A percentile compares a stretch with the other conserved stretches of the same genome.
Conservation (phyloP, 768 basidiomycete genomes). For the Russula lepida region DNA sequence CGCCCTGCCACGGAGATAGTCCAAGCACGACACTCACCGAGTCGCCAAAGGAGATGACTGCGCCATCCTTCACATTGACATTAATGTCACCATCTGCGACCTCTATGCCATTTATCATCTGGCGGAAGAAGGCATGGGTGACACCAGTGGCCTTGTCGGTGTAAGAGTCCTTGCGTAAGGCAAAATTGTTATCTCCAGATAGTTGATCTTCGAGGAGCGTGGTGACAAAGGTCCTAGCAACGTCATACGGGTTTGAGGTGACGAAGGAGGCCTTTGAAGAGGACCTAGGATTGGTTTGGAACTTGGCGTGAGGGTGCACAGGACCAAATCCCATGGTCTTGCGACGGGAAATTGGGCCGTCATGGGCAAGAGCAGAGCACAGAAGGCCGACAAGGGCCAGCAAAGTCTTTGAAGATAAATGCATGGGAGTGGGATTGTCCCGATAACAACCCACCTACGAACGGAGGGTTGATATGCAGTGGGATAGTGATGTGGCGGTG, state of each 20-base stretch:
- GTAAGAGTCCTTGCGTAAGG: constrained; percentile 76
- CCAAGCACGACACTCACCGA: constrained; percentile 3
- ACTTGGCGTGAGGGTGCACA: constrained; percentile 61
- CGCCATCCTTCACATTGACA: constrained; percentile 56
- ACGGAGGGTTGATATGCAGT: constrained; percentile 18
- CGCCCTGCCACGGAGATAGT: neutral
- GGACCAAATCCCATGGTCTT: constrained; percentile 93
- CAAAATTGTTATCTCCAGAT: constrained; percentile 35
- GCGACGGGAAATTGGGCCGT: constrained; percentile 36
- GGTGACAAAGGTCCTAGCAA: constrained; percentile 56
- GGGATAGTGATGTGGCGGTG: too few species aligned
- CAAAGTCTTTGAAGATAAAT: constrained; percentile 3
- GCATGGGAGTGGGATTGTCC: constrained; percentile 11
- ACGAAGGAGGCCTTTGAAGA: constrained; percentile 18
- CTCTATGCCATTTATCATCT: constrained; percentile 78
- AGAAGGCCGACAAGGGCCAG: constrained; percentile 22
- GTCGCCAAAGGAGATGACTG: constrained; percentile 14
- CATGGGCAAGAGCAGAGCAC: constrained; percentile 15
- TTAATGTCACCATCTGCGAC: constrained; percentile 90
- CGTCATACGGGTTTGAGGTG: constrained; percentile 42
- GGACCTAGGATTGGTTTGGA: constrained; percentile 41
- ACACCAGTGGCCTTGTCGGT: constrained; percentile 81
- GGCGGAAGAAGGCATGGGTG: constrained; percentile 82
- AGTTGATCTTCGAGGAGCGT: constrained; percentile 38
- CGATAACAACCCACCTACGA: constrained; percentile 5